Percentiles rank a stretch among this genome's conserved stretches.
These are phyloP conservation scores for Glomus cerebriforme DNA, from an alignment of 192 early-diverging fungal species.

Conservation along the genomic window DNA sequence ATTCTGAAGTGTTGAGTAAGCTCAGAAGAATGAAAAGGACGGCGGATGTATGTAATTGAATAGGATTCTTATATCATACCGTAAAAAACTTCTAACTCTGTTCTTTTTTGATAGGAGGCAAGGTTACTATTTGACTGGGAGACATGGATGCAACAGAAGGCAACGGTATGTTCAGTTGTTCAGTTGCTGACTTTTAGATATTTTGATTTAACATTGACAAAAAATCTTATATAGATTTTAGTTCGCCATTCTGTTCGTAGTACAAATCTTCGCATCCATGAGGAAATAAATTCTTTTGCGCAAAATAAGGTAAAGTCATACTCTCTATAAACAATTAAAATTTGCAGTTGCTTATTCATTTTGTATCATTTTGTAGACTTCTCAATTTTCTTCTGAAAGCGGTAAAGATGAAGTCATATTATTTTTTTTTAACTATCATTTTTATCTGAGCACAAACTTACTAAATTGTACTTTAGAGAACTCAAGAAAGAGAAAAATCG, in stretches of 20 bases:
- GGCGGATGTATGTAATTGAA: constrained; percentile 25
- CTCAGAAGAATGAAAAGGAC: constrained; percentile 20
- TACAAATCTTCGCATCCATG: not conserved
- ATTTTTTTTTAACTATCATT: too few species aligned
- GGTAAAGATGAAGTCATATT: too few species aligned
- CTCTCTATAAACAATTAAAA: too few species aligned
- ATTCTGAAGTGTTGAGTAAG: not conserved
- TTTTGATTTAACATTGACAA: constrained; percentile 6
- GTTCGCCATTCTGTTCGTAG: not conserved
- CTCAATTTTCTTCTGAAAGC: too few species aligned
- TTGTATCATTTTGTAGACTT: too few species aligned
- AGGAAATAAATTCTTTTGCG: not conserved
- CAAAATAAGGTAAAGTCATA: too few species aligned
- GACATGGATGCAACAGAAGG: constrained; percentile 30
- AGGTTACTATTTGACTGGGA: constrained; percentile 26
- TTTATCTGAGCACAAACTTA: too few species aligned
- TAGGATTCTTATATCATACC: constrained; percentile 11
- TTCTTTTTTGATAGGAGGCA: constrained; percentile 24
- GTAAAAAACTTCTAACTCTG: constrained; percentile 13
- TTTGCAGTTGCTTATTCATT: too few species aligned
- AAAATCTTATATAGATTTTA: constrained; percentile 15
- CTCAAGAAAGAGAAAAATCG: too few species aligned
- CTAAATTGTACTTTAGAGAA: too few species aligned
- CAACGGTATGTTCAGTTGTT: constrained; percentile 24
- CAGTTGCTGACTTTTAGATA: not conserved